These are phyloP conservation scores for Podila epigama DNA, from an alignment of 192 early-diverging fungal species.

Conservation along the genomic window DNA sequence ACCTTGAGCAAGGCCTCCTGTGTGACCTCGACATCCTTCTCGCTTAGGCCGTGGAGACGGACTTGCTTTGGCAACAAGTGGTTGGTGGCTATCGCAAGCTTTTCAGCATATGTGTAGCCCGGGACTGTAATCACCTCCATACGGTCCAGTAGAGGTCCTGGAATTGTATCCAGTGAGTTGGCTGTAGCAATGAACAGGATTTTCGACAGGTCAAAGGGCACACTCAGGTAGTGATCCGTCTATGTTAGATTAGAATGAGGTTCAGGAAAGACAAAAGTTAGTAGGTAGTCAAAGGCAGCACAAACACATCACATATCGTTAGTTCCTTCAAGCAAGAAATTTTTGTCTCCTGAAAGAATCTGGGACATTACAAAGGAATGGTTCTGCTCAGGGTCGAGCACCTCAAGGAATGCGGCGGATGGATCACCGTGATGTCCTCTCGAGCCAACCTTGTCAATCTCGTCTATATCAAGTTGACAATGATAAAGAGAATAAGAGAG, in stretches of 20 bases:
- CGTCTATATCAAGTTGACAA: constrained; percentile 51
- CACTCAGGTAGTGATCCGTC: constrained; percentile 82
- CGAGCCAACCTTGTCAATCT: constrained; percentile 80
- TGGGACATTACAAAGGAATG: constrained; percentile 56
- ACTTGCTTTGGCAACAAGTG: constrained; percentile 83
- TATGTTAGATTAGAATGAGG: neutral
- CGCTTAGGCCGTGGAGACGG: constrained; percentile 64
- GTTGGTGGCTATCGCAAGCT: constrained; percentile 74
- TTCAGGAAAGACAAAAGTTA: neutral
- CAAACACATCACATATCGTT: neutral
- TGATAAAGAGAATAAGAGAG: neutral
- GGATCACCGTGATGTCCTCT: constrained; percentile 74
- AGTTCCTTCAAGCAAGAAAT: no score
- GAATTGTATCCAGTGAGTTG: constrained; percentile 79
- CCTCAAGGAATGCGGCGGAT: constrained; percentile 78
- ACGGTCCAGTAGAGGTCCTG: constrained; percentile 79
- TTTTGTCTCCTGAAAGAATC: no score
- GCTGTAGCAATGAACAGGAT: constrained; percentile 89
- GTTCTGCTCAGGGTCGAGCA: constrained; percentile 87
- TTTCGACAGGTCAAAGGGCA: constrained; percentile 66
- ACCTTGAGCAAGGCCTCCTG: constrained; percentile 66
- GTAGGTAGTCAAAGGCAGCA: neutral
- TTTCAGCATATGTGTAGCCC: constrained; percentile 88
- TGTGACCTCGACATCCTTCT: constrained; percentile 55
- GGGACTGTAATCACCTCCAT: constrained; percentile 83